phyloP scores from a whole-genome alignment of 345 rosid species.

The Sonneratia caseolaris region DNA sequence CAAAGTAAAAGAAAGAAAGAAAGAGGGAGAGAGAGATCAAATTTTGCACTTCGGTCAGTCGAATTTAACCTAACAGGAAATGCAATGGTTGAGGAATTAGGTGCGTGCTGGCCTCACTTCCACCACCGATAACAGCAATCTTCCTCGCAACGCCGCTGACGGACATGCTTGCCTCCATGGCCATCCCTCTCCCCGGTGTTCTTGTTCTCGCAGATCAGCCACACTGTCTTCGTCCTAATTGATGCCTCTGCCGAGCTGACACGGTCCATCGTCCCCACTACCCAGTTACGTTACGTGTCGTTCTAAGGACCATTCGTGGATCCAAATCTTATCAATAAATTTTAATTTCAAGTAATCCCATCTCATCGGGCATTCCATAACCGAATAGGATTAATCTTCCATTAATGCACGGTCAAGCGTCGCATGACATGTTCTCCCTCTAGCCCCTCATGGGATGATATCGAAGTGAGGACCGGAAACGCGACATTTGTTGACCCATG shows the following conservation, averaged over 20 bases:
- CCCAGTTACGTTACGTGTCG: background rate
- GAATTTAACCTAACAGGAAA: background rate
- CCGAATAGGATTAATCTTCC: no score
- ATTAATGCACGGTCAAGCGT: no score
- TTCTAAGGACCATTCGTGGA: background rate
- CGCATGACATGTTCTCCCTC: no score
- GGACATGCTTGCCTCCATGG: slow-evolving; percentile 12
- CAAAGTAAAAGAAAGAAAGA: background rate
- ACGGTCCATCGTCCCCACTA: background rate
- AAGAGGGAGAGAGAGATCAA: no score
- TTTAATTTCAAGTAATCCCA: no score
- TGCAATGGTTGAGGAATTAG: background rate
- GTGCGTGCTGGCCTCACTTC: slow-evolving; percentile 32
- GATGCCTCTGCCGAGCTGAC: background rate
- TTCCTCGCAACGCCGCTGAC: slow-evolving; percentile 25
- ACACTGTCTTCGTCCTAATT: background rate
- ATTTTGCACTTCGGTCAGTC: background rate
- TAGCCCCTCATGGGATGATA: no score
- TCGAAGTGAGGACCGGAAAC: no score
- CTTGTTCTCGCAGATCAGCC: background rate
- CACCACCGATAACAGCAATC: slow-evolving; percentile 74
- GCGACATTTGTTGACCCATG: no score
- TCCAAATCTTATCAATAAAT: no score
- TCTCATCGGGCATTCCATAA: no score
- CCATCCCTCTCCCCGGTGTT: background rate